Conservation (phyloP, 306 rosid genomes). For the Cicer pinnatifidum region DNA sequence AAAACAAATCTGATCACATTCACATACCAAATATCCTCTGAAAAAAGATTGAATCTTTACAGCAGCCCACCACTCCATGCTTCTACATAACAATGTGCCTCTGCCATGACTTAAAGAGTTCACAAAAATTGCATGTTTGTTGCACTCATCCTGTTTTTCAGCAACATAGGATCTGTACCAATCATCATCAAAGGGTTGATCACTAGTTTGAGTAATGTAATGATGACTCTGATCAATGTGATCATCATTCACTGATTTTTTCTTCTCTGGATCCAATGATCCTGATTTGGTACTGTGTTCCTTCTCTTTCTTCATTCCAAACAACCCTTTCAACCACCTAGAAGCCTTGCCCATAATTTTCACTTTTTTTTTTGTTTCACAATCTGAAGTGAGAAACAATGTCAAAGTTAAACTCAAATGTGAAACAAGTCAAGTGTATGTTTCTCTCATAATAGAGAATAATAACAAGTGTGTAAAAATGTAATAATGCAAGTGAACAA, state of each 20-base stretch:
- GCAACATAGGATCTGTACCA: constrained; percentile 60
- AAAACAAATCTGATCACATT: constrained; percentile 11
- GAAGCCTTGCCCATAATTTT: constrained; percentile 63
- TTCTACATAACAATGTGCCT: constrained; percentile 49
- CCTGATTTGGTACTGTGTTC: constrained; percentile 44
- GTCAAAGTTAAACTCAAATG: constrained; percentile 39
- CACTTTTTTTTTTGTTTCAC: constrained; percentile 33
- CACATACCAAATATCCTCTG: constrained; percentile 78
- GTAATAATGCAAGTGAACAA: constrained; percentile 6
- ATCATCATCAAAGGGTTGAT: constrained; percentile 42
- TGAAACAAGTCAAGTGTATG: constrained; percentile 24
- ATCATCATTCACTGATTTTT: constrained; percentile 53
- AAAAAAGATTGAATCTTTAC: constrained; percentile 74
- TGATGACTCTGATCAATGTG: not conserved
- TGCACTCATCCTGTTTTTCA: constrained; percentile 60
- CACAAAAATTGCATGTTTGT: constrained; percentile 66
- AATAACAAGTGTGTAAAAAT: constrained; percentile 23
- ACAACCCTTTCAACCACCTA: constrained; percentile 81
- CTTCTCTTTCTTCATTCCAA: constrained; percentile 87
- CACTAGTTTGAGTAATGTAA: constrained; percentile 26
- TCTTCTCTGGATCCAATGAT: constrained; percentile 50
- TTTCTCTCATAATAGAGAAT: not conserved
- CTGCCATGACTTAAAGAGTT: constrained; percentile 66
- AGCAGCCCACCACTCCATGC: constrained; percentile 64
- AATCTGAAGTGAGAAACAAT: constrained; percentile 39